phyloP scores from a whole-genome alignment of 371 early-diverging fungal species.

The Saksenaea vasiformis region DNA sequence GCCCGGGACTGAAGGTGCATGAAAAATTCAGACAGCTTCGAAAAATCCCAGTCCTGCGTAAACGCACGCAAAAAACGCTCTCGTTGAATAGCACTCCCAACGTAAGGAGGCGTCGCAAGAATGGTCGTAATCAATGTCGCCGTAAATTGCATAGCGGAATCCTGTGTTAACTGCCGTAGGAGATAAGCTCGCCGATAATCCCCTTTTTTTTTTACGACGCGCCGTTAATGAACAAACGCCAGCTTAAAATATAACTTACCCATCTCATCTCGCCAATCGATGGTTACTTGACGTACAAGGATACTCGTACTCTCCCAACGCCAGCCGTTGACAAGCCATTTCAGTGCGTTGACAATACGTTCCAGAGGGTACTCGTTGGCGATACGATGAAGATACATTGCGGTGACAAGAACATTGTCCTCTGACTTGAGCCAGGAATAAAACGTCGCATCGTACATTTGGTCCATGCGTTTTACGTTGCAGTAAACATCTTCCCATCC shows the following conservation, averaged over 20 bases:
- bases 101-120: slow-evolving; percentile 40
- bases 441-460: slow-evolving; percentile 73
- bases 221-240: neutral
- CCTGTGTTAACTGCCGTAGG: slow-evolving; percentile 54
- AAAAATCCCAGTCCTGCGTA: slow-evolving; percentile 78
- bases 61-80: slow-evolving; percentile 69
- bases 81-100: slow-evolving; percentile 39
- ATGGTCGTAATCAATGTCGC: slow-evolving; percentile 51
- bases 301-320: slow-evolving; percentile 67
- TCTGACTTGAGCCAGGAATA: slow-evolving; percentile 74
- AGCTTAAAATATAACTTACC: slow-evolving; percentile 25
- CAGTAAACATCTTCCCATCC: slow-evolving; percentile 67
- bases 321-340: slow-evolving; percentile 75
- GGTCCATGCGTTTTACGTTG: slow-evolving; percentile 73
- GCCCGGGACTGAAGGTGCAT: slow-evolving; percentile 68
- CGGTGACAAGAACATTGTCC: slow-evolving; percentile 73
- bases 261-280: slow-evolving; percentile 59
- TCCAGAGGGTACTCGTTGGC: slow-evolving; percentile 74
- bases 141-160: slow-evolving; percentile 63
- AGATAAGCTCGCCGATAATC: slow-evolving; percentile 57
- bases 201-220: slow-evolving; percentile 27
- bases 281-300: slow-evolving; percentile 66
- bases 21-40: slow-evolving; percentile 76
- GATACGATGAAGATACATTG: slow-evolving; percentile 71
- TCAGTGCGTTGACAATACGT: slow-evolving; percentile 68